phyloP scores from a whole-genome alignment of 768 basidiomycete genomes.

The Pseudohyphozyma bogoriensis region DNA sequence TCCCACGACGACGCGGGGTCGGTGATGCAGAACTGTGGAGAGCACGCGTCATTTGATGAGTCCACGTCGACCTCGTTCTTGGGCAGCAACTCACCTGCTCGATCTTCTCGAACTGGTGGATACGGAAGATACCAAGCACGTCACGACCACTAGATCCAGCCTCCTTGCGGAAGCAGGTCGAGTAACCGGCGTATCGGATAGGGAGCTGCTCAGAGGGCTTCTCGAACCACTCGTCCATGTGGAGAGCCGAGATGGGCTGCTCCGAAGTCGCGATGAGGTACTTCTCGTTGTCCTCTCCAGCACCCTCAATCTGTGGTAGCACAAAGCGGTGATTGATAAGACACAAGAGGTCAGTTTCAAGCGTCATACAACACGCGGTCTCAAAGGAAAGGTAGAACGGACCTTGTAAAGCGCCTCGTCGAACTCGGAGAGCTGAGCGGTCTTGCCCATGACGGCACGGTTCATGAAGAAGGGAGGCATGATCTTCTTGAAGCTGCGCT shows the following conservation, averaged over 20 bases:
- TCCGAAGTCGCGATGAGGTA: conserved; percentile 98
- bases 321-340: too few species aligned
- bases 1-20: conserved; percentile 90
- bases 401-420: conserved; percentile 98
- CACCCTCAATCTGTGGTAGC: conserved; percentile 57
- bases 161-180: conserved; percentile 97
- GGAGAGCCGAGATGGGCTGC: conserved; percentile 92
- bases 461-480: conserved; percentile 99
- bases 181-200: conserved; percentile 53
- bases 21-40: conserved; percentile 77
- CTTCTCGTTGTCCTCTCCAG: conserved; percentile 62
- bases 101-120: conserved; percentile 98
- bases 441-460: conserved; percentile 93
- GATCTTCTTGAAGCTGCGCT: conserved; percentile 76
- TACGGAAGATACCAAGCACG: conserved; percentile 99
- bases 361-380: neutral
- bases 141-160: conserved; percentile 94
- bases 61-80: too few species aligned
- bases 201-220: conserved; percentile 86
- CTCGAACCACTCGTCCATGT: conserved; percentile 97
- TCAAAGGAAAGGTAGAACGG: conserved; percentile 2
- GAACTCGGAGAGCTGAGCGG: conserved; percentile 94
- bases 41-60: neutral
- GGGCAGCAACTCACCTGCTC: conserved; percentile 47
- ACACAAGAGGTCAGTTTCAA: neutral